Evolutionary conservation across 371 early-diverging fungal species (phyloP).

Genomic region (Apophysomyces trapeziformis): DNA sequence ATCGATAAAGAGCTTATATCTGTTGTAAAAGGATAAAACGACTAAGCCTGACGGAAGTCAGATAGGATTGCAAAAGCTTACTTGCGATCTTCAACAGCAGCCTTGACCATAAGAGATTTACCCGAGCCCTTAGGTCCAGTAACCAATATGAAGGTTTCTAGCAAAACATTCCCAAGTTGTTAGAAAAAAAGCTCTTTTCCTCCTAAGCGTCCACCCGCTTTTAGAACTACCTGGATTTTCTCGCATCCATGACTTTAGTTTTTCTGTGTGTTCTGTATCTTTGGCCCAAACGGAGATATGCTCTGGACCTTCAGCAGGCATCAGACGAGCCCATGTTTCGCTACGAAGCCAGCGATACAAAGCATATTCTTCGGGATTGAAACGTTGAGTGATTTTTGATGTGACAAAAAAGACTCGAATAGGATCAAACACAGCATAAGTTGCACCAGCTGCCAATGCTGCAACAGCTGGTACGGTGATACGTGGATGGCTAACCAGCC

Average conservation of each 20-base stretch:
- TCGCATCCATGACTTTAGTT: conserved; percentile 62
- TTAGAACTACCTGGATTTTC: conserved; percentile 66
- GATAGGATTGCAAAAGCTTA: conserved; percentile 14
- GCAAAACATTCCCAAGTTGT: too few relatives aligned
- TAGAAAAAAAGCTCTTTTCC: neutral
- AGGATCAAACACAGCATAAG: conserved; percentile 91
- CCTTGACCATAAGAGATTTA: conserved; percentile 60
- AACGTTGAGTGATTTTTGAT: conserved; percentile 81
- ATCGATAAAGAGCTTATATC: conserved; percentile 77
- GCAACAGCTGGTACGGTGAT: conserved; percentile 75
- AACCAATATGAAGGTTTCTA: conserved; percentile 66
- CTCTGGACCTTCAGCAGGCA: conserved; percentile 15
- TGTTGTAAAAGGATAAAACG: conserved; percentile 13
- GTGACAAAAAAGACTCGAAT: conserved; percentile 85
- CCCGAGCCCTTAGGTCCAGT: conserved; percentile 68
- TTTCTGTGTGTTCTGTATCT: conserved; percentile 61
- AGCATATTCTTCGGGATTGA: conserved; percentile 68
- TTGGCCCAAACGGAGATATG: conserved; percentile 59
- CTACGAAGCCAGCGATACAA: conserved; percentile 67
- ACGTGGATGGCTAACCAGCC: conserved; percentile 74
- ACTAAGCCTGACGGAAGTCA: neutral
- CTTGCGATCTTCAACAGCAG: conserved; percentile 56
- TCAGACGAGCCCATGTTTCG: conserved; percentile 61
- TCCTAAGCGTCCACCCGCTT: too few relatives aligned
- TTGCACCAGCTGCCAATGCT: conserved; percentile 75